phyloP scores from a whole-genome alignment of 495 filamentous ascomycete genomes.

The Aspergillus cavernicola region DNA sequence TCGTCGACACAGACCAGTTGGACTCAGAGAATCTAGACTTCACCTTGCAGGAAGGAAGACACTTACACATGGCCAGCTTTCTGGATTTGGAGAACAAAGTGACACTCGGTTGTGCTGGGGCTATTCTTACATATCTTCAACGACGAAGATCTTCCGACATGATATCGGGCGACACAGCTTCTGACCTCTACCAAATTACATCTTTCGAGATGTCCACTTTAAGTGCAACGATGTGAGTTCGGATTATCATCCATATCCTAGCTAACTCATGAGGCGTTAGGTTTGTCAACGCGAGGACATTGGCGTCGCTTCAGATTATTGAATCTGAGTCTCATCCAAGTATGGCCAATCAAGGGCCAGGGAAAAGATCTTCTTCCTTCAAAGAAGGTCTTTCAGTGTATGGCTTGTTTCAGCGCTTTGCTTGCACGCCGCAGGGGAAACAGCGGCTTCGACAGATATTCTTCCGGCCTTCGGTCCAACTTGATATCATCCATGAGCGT shows the following conservation, averaged over 20 bases:
- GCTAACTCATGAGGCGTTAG: constrained; percentile 30
- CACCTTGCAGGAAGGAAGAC: constrained; percentile 54
- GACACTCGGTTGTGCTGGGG: constrained; percentile 80
- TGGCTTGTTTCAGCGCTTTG: constrained; percentile 74
- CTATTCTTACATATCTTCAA: constrained; percentile 74
- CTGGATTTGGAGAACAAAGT: constrained; percentile 77
- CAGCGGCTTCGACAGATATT: constrained; percentile 75
- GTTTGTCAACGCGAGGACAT: constrained; percentile 77
- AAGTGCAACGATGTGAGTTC: constrained; percentile 66
- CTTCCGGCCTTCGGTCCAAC: constrained; percentile 69
- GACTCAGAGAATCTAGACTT: constrained; percentile 46
- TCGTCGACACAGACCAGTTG: constrained; percentile 42
- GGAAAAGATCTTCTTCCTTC: constrained; percentile 59
- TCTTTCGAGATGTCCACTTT: constrained; percentile 76
- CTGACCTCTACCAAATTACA: constrained; percentile 54
- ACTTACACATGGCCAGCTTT: constrained; percentile 67
- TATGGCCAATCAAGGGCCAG: constrained; percentile 74
- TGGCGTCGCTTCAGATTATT: constrained; percentile 81
- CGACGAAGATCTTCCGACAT: constrained; percentile 61
- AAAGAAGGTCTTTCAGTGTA: constrained; percentile 91
- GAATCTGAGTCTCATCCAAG: constrained; percentile 83
- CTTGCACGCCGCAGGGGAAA: constrained; percentile 80
- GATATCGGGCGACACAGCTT: constrained; percentile 49
- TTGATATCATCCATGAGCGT: constrained; percentile 67
- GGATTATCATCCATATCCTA: neutral